Evolutionary conservation across 2,329 filamentous ascomycete species (phyloP).

Genomic region (Aspergillus niger): DNA sequence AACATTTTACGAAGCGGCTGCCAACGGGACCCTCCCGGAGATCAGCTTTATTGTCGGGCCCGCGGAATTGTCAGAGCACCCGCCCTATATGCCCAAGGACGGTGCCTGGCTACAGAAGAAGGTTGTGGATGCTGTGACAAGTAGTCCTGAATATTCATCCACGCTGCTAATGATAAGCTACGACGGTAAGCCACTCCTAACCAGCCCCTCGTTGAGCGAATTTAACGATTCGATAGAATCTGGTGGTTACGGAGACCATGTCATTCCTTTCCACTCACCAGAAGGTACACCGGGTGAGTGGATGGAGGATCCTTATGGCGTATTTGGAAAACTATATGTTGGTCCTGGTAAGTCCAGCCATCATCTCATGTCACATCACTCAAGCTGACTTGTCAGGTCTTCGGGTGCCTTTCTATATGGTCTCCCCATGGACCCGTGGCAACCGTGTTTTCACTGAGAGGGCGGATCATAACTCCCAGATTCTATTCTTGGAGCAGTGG

Average conservation of each 20-base stretch:
- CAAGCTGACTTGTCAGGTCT: slow-evolving; percentile 37
- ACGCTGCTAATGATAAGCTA: slow-evolving; percentile 55
- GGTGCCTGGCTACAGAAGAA: slow-evolving; percentile 59
- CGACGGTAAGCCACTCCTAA: slow-evolving; percentile 41
- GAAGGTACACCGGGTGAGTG: slow-evolving; percentile 55
- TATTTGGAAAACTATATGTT: slow-evolving; percentile 46
- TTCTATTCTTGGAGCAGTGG: slow-evolving; percentile 58
- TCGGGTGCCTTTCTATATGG: slow-evolving; percentile 57
- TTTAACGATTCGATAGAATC: slow-evolving; percentile 42
- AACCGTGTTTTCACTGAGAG: slow-evolving; percentile 58
- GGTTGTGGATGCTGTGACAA: slow-evolving; percentile 54
- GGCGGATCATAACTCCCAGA: slow-evolving; percentile 58
- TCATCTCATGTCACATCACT: too few relatives aligned
- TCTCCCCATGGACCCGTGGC: slow-evolving; percentile 59
- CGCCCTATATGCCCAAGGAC: slow-evolving; percentile 55
- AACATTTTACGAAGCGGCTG: slow-evolving; percentile 54
- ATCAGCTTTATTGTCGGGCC: slow-evolving; percentile 56
- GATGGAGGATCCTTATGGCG: slow-evolving; percentile 50
- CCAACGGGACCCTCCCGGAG: slow-evolving; percentile 54
- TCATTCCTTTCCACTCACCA: slow-evolving; percentile 54
- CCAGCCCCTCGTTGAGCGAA: fast-evolving
- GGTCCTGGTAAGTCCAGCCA: slow-evolving; percentile 40
- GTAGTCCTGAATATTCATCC: slow-evolving; percentile 52
- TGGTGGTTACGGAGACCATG: slow-evolving; percentile 59
- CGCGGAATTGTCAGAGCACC: slow-evolving; percentile 56